Percentiles rank a stretch among this genome's conserved stretches.
These are phyloP conservation scores for Malus fusca DNA, from an alignment of 306 rosid species.

Conservation along the genomic window DNA sequence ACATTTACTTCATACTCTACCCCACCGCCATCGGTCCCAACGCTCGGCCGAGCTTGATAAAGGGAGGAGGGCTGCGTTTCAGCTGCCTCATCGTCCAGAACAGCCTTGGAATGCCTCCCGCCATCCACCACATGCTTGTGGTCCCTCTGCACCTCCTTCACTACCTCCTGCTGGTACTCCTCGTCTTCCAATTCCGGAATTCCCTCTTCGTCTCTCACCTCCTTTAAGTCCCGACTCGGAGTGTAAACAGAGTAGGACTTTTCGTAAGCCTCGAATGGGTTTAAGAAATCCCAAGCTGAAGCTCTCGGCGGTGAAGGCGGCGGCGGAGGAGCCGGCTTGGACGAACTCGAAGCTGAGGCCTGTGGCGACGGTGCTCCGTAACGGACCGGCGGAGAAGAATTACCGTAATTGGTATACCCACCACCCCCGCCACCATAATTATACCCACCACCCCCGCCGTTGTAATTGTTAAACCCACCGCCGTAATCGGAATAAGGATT, in stretches of 20 bases:
- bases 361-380: slow-evolving; percentile 9
- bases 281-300: slow-evolving; percentile 72
- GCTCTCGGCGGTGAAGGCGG: slow-evolving; percentile 81
- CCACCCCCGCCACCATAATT: slow-evolving; percentile 26
- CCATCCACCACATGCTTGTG: slow-evolving; percentile 40
- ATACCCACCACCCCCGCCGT: slow-evolving; percentile 32
- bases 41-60: slow-evolving; percentile 38
- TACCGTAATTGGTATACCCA: slow-evolving; percentile 21
- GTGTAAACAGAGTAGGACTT: slow-evolving; percentile 45
- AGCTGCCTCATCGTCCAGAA: slow-evolving; percentile 15
- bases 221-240: slow-evolving; percentile 72
- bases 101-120: slow-evolving; percentile 19
- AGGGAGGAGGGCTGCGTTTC: slow-evolving; percentile 22
- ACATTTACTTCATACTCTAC: slow-evolving; percentile 51
- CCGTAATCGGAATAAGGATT: slow-evolving; percentile 24
- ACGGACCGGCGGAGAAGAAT: slow-evolving; percentile 24
- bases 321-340: slow-evolving; percentile 69
- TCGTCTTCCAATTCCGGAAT: slow-evolving; percentile 97
- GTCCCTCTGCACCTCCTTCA: slow-evolving; percentile 66
- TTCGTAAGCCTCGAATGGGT: slow-evolving; percentile 47
- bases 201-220: slow-evolving; percentile 85
- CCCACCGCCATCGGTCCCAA: slow-evolving; percentile 30
- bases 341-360: slow-evolving; percentile 26
- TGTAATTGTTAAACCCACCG: slow-evolving; percentile 34
- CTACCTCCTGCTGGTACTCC: slow-evolving; percentile 60